phyloP scores from a whole-genome alignment of 1,284 basidiomycete species.

The Pyrrhoderma noxium region DNA sequence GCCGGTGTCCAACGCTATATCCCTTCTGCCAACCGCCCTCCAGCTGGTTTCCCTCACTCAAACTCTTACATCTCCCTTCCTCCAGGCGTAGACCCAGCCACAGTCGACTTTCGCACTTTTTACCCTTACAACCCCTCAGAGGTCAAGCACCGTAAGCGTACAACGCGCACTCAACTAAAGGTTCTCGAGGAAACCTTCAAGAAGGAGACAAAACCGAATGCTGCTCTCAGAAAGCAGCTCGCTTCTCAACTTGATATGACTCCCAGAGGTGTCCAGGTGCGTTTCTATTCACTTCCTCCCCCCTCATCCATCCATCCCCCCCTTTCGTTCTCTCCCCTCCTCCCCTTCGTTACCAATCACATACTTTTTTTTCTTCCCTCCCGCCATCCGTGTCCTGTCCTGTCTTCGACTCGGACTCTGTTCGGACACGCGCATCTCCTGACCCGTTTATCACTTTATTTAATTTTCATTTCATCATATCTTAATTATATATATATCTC shows the following conservation, averaged over 20 bases:
- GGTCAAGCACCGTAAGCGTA: conserved; percentile 86
- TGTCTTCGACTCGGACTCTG: neutral
- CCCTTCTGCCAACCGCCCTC: conserved; percentile 4
- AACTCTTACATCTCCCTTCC: conserved; percentile 41
- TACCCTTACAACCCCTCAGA: conserved; percentile 82
- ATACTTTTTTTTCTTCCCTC: neutral
- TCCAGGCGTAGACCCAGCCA: conserved; percentile 50
- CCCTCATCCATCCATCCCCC: conserved; percentile 1
- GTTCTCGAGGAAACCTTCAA: conserved; percentile 82
- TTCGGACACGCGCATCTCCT: neutral
- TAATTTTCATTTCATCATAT: neutral
- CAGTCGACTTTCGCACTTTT: conserved; percentile 62
- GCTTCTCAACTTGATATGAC: conserved; percentile 85
- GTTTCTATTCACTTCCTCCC: conserved; percentile 23
- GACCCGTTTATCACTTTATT: neutral
- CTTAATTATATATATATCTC: neutral
- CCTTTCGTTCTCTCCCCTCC: neutral
- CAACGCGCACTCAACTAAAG: conserved; percentile 75
- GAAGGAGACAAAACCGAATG: conserved; percentile 85
- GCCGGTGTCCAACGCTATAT: conserved; percentile 16
- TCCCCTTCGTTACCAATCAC: neutral
- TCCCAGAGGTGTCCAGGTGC: conserved; percentile 84
- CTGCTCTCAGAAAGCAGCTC: conserved; percentile 68
- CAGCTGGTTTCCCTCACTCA: neutral
- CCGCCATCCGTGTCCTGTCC: too few species aligned